Evolutionary conservation across 2,329 filamentous ascomycete genomes (phyloP), one percentile per base, ranked within the genome.

Genomic region (Claviceps digitariae): DNA sequence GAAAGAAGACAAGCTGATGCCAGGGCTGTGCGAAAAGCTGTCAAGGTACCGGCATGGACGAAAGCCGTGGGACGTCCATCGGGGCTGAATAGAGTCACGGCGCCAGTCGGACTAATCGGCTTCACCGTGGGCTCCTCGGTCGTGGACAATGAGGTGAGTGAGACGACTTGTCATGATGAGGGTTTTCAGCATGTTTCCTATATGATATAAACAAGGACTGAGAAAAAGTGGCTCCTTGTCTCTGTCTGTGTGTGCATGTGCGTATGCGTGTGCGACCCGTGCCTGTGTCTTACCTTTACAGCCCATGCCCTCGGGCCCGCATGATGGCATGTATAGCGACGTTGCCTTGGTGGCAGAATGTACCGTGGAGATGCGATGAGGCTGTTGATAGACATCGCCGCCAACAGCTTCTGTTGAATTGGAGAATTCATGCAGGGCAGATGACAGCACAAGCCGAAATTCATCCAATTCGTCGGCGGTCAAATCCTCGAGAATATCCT

Each of bases 21-120:
- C 12, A 91, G 72, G 0, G 87, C 85, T 0, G 88, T 93, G 56
- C 88, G 82, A 67, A 91, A 93, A 3, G 85, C 87, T 0, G 88
- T 93, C 34, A 91, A 70, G 47, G 86, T 82, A 55, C 79, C 78
- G 17, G 87, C 86, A 60, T 88, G 84, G 40, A 93, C 69, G 53
- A 91, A 75, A 4, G 84, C 87, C 5, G 79, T 67, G 0, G 86
- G 77, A 12, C 72, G 67, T 44, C 87, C 87, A 23, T 76, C 70
- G 1, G 78, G 74, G 0, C 73, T 72, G 69, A 87, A 85, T 49
- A 91, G 72, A 29, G 84, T 86, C 50, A 91, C 74, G 8, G 84
- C 80, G 20, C 86, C 85, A 2, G 78, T 81, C 15, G 84, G 77
- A 41, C 66, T 69, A 57, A 74, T 73, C 45, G 69, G 58, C 56